Percentiles rank a stretch among this genome's conserved stretches.
Evolutionary conservation across 345 rosid species (phyloP).

Genomic region (Schrenkiella parvula): DNA sequence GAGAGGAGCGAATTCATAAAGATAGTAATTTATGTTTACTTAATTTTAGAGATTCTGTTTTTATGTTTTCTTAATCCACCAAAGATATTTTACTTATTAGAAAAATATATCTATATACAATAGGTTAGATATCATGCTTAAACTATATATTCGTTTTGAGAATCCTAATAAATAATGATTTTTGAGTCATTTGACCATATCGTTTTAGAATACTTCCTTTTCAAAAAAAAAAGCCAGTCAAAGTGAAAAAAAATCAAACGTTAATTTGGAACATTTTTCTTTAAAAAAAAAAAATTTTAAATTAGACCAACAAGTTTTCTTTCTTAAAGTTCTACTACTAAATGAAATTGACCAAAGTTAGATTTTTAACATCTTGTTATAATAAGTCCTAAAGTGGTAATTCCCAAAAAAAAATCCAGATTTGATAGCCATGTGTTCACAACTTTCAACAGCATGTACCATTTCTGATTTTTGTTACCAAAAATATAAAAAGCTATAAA

Average conservation of each 20-base stretch:
- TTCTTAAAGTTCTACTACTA: neutral
- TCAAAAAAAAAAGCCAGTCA: neutral
- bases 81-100: too few species aligned
- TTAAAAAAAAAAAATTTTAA: too few species aligned
- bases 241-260: neutral
- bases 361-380: neutral
- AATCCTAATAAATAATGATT: neutral
- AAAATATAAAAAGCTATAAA: neutral
- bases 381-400: neutral
- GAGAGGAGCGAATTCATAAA: too few species aligned
- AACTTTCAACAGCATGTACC: neutral
- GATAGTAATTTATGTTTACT: too few species aligned
- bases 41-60: too few species aligned
- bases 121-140: too few species aligned
- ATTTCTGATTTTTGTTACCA: neutral
- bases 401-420: neutral
- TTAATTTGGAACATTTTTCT: neutral
- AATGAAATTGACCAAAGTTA: neutral
- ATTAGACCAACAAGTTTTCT: neutral
- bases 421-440: slow-evolving; percentile 11
- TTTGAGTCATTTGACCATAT: neutral
- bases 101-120: too few species aligned
- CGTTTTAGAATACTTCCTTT: neutral
- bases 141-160: too few species aligned
- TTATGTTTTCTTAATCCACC: too few species aligned